A percentile compares a stretch with the other conserved stretches of the same genome.
Evolutionary conservation across 495 filamentous ascomycete genomes (phyloP).

Genomic region (Neurospora tetraspora): DNA sequence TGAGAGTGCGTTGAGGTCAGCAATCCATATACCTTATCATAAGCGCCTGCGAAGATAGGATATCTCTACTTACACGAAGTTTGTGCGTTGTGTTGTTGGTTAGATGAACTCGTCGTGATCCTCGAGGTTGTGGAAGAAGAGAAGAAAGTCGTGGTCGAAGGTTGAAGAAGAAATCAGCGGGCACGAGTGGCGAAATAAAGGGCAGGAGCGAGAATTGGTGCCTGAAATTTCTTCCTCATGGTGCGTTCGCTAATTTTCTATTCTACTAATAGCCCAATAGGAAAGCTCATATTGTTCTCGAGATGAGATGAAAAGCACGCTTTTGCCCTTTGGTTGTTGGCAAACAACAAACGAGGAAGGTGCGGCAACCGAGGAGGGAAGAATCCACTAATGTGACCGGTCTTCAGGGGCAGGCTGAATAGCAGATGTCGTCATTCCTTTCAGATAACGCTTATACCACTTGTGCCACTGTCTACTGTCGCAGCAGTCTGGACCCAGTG

Average conservation of each 20-base stretch:
- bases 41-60: background rate
- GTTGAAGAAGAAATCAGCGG: background rate
- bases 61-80: background rate
- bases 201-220: background rate
- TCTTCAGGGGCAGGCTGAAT: background rate
- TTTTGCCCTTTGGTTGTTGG: background rate
- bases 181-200: background rate
- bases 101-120: background rate
- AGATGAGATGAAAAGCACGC: background rate
- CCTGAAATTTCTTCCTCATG: no score
- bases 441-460: background rate
- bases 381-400: background rate
- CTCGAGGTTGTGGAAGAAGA: background rate
- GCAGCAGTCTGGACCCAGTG: no score
- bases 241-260: no score
- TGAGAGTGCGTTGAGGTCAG: background rate
- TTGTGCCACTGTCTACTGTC: background rate
- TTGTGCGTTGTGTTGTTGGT: background rate
- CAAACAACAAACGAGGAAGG: background rate
- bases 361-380: background rate
- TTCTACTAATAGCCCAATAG: background rate
- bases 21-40: background rate
- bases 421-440: background rate
- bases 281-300: background rate
- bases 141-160: background rate